Base-by-base conservation (phyloP, 306 rosid genomes). In the Quercus alba region DNA sequence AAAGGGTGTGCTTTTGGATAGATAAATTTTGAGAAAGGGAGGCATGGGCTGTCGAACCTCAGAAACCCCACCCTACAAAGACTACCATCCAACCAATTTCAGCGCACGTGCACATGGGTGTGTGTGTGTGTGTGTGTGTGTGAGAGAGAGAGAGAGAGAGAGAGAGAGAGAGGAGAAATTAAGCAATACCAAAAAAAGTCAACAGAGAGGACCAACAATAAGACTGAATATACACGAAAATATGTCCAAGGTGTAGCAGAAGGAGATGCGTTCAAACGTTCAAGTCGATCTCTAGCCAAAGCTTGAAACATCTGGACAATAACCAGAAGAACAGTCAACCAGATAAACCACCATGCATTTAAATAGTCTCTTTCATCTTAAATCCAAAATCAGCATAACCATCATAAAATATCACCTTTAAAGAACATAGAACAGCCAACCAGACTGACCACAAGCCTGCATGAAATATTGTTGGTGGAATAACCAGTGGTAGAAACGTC, bases 291-390 rank as follows among this genome's bases (percentile, higher is more conserved):
- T 89, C 98, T 91, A 35, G 99, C 97, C 87, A 96, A 84, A 84
- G 99, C 94, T 93, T 91, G 98, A 90, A 96, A 96, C 97, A 96
- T 96, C 99, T 96, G 80, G 19, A 77, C 52, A 83, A 91, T 78
- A 84, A 70, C 76, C 38, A 58, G 18, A 73, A 30, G 14, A 26
- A 70, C 5, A 56, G 72, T 77, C 11, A 41, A 41, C 10, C 12
- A 41, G 11, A 41, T 41, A 41, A 41, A 41, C 1, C 46, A 41
- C 46, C 41, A 86, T 68, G 78, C 80, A 56, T 56, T 49, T n/a
- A 31, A 28, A 6, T 62, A 33, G 33, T 63, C 56, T 26, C 55
- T 73, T 25, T 25, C 18, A 15, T 18, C 49, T 18, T 15, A 61
- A 75, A 64, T 51, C 69, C n/a, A 81, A 23, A 73, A 78, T 55